phyloP scores from a whole-genome alignment of 2,329 filamentous ascomycete species.

The Penicillium sp. region DNA sequence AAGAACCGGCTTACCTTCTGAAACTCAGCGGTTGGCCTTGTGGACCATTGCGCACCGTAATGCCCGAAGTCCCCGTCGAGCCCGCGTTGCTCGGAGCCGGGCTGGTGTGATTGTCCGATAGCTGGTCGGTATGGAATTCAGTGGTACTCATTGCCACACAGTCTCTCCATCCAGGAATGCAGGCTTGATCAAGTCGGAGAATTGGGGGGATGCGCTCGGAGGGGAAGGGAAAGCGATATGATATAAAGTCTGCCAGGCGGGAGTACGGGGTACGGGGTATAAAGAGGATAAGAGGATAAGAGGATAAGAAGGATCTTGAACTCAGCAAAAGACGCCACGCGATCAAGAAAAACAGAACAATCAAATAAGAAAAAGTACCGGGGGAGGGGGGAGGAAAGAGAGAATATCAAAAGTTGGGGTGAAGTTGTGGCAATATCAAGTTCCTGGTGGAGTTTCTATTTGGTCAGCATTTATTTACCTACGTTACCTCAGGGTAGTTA shows the following conservation, averaged over 20 bases:
- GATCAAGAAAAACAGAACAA: conserved; percentile 9
- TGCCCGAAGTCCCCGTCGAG: conserved; percentile 39
- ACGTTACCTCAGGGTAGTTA: neutral
- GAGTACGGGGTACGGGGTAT: neutral
- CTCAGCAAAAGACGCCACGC: conserved; percentile 13
- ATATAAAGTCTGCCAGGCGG: conserved; percentile 3
- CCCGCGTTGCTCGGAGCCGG: conserved; percentile 37
- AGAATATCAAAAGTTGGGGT: conserved; percentile 12
- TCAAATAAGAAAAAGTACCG: conserved; percentile 21
- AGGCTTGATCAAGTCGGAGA: conserved; percentile 3
- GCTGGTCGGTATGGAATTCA: conserved; percentile 29
- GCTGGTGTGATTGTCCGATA: conserved; percentile 27
- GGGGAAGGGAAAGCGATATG: neutral
- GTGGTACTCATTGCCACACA: conserved; percentile 38
- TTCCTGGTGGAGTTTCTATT: conserved; percentile 12
- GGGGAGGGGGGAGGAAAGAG: conserved; percentile 9
- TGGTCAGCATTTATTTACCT: conserved; percentile 4
- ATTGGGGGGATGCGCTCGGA: conserved; percentile 4
- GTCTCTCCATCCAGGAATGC: conserved; percentile 29
- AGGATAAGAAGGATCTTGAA: neutral
- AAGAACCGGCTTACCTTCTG: conserved; percentile 52
- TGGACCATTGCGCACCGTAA: conserved; percentile 34
- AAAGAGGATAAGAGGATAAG: neutral
- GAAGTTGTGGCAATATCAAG: conserved; percentile 18
- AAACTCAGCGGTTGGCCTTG: conserved; percentile 56